Evolutionary conservation across 2,329 filamentous ascomycete genomes (phyloP).

Genomic region (Diaporthe citrichinensis): DNA sequence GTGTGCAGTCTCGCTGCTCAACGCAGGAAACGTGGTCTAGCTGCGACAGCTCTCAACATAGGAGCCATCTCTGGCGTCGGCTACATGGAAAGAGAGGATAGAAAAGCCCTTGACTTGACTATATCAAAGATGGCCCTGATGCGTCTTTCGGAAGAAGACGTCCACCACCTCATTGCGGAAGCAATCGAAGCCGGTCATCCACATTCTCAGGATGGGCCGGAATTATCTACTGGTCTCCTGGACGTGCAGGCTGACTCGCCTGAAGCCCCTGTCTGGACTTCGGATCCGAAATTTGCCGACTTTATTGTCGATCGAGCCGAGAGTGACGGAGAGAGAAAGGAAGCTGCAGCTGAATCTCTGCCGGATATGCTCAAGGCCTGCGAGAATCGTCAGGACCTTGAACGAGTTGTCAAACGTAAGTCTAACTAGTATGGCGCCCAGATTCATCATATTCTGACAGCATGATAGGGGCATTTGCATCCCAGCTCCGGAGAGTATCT

Average conservation of each 20-base stretch:
- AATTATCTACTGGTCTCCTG: slow-evolving; percentile 41
- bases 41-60: slow-evolving; percentile 36
- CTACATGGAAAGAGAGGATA: slow-evolving; percentile 40
- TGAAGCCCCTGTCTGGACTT: slow-evolving; percentile 39
- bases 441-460: neutral
- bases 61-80: slow-evolving; percentile 44
- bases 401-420: neutral
- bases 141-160: slow-evolving; percentile 52
- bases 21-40: slow-evolving; percentile 41
- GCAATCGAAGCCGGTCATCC: slow-evolving; percentile 48
- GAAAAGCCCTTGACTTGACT: slow-evolving; percentile 33
- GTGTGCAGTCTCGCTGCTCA: slow-evolving; percentile 41
- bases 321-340: neutral
- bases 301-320: slow-evolving; percentile 38
- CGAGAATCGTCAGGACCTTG: neutral
- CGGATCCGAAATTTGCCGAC: slow-evolving; percentile 41
- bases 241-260: slow-evolving; percentile 24
- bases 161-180: slow-evolving; percentile 59
- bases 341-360: neutral
- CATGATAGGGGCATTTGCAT: neutral
- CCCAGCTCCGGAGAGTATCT: neutral
- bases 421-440: neutral
- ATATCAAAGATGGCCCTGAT: slow-evolving; percentile 36
- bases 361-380: neutral
- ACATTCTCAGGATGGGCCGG: slow-evolving; percentile 39